These are phyloP conservation scores for Paraphaeosphaeria sporulosa DNA, from an alignment of 2,329 filamentous ascomycete genomes.

Conservation along the genomic window DNA sequence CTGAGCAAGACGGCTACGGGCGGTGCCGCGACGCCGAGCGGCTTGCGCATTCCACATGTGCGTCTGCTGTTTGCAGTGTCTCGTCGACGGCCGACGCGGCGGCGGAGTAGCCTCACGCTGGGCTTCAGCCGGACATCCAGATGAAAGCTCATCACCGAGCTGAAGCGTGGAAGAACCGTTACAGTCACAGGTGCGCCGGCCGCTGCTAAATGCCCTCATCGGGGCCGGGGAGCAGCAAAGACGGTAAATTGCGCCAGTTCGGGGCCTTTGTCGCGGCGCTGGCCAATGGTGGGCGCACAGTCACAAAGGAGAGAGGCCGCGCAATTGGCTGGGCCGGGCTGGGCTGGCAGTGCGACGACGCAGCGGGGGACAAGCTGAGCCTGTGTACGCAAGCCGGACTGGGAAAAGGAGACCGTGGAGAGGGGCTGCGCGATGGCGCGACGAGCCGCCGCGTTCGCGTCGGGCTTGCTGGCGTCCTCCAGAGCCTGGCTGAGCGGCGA, in stretches of 20 bases:
- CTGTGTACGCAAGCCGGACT: constrained; percentile 4
- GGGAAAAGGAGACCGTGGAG: constrained; percentile 5
- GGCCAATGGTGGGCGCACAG: constrained; percentile 12
- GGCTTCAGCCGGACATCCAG: constrained; percentile 29
- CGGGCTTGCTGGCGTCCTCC: background rate
- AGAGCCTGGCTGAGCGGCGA: constrained; percentile 9
- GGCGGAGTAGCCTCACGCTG: constrained; percentile 8
- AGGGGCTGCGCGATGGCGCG: background rate
- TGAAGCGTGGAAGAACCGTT: background rate
- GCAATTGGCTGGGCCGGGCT: constrained; percentile 20
- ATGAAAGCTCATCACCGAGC: background rate
- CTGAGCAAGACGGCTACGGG: constrained; percentile 11
- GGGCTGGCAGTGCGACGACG: background rate
- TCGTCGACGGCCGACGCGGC: background rate
- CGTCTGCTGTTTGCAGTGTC: constrained; percentile 10
- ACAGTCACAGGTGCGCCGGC: background rate
- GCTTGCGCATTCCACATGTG: constrained; percentile 3
- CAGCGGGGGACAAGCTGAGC: constrained; percentile 3
- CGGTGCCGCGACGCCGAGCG: background rate
- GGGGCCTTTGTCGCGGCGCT: background rate
- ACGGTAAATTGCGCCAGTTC: constrained; percentile 19
- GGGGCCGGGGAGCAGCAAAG: background rate
- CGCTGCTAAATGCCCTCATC: constrained; percentile 5
- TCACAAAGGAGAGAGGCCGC: background rate
- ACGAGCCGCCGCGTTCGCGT: background rate